Base-by-base conservation (phyloP, 345 rosid species). In the Euphorbia pulcherrima region DNA sequence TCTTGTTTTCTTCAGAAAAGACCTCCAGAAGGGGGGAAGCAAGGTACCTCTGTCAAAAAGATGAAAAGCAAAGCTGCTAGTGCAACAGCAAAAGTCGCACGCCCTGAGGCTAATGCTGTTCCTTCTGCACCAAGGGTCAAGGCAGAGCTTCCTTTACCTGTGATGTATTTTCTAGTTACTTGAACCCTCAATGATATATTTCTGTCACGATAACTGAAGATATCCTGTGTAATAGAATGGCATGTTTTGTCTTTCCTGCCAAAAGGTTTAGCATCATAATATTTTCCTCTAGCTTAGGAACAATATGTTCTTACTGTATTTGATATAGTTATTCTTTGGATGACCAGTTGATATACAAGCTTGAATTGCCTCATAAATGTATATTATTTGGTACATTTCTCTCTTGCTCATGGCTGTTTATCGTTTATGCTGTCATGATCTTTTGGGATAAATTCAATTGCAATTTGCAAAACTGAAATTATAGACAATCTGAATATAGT, bases 141-240 rank as follows among this genome's bases (percentile, higher is more conserved):
- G 80, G 70, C 97, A 4, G 96, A 90, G 84, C 99, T 95, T 79
- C 75, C 94, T 81, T 80, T 92, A 80, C 97, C 99, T 58, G 73
- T 86, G 76, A 87, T 86, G 97, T 95, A 95, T 56, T 72, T 79
- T 75, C 80, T n/a, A n/a, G n/a, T n/a, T n/a, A n/a, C 37, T 40
- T 64, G 68, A 46, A 70, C 66, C 80, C 73, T 66, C 14, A 66
- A 23, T 61, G 64, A 53, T 33, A 29, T 5, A 48, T 29, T 41
- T 26, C 50, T 27, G 52, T 29, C 14, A 39, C 17, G 39, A 23
- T 0, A 20, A 16, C 6, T 26, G 23, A 16, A 39, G 8, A 8
- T 33, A 41, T 54, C 62, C 5, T 30, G 21, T 8, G 37, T 9
- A 18, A 33, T 47, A 21, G 44, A 30, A 56, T 48, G 41, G 40